Evolutionary conservation across 148 eudicot genomes (phyloP).

Genomic region (Cornus suecica): DNA sequence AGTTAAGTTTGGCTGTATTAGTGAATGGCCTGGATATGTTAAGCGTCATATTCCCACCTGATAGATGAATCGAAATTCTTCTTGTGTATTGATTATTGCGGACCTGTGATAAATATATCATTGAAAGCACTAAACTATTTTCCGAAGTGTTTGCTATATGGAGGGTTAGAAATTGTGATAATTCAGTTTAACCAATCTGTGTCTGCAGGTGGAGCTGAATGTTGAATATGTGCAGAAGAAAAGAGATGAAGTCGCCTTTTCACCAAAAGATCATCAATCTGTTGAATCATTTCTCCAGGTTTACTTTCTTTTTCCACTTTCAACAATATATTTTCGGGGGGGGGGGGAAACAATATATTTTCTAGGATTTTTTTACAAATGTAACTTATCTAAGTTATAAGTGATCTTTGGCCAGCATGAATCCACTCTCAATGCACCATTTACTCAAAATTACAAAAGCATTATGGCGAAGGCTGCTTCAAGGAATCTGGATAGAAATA

Average conservation of each 20-base stretch:
- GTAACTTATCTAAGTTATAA: constrained; percentile 16
- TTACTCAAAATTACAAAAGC: constrained; percentile 78
- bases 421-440: constrained; percentile 46
- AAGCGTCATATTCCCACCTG: no score
- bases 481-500: constrained; percentile 34
- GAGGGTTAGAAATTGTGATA: neutral
- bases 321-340: neutral
- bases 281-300: constrained; percentile 90
- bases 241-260: constrained; percentile 79
- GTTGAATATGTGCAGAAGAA: constrained; percentile 78
- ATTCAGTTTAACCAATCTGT: neutral
- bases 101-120: neutral
- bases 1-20: no score
- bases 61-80: no score
- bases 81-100: neutral
- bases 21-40: no score
- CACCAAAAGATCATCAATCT: constrained; percentile 72
- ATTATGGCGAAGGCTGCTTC: constrained; percentile 59
- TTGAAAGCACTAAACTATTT: neutral
- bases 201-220: constrained; percentile 80
- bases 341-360: no score
- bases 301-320: constrained; percentile 11
- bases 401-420: constrained; percentile 53
- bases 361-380: neutral
- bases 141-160: neutral